These are phyloP conservation scores for Venturia effusa DNA, from an alignment of 2,329 filamentous ascomycete genomes.

Conservation along the genomic window DNA sequence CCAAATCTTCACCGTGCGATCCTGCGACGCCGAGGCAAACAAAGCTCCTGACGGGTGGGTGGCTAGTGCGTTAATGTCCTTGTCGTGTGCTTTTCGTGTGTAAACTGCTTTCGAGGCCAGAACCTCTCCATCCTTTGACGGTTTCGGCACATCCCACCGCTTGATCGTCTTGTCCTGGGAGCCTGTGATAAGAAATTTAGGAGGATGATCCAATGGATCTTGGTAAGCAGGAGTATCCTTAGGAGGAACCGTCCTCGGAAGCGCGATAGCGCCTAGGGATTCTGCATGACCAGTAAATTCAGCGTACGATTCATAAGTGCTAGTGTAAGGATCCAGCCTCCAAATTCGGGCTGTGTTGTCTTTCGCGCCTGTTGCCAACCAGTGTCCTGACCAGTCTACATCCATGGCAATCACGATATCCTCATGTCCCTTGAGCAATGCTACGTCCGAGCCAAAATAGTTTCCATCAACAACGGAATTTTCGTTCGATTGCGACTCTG, in stretches of 20 bases:
- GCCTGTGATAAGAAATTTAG: conserved; percentile 76
- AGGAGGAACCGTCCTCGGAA: conserved; percentile 60
- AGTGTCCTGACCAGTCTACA: conserved; percentile 92
- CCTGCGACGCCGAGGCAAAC: conserved; percentile 93
- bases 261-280: conserved; percentile 78
- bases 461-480: conserved; percentile 23
- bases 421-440: conserved; percentile 75
- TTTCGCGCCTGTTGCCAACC: conserved; percentile 92
- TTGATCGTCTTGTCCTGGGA: conserved; percentile 95
- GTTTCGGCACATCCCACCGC: conserved; percentile 64
- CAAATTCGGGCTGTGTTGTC: conserved; percentile 91
- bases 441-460: conserved; percentile 86
- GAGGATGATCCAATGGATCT: conserved; percentile 68
- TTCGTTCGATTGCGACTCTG: conserved; percentile 21
- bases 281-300: conserved; percentile 87
- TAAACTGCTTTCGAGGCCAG: conserved; percentile 57
- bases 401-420: conserved; percentile 95
- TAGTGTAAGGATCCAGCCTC: conserved; percentile 66
- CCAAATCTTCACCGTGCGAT: conserved; percentile 96
- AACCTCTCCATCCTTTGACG: conserved; percentile 29
- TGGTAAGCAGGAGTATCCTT: conserved; percentile 58
- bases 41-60: conserved; percentile 63
- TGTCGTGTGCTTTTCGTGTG: conserved; percentile 93
- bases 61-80: conserved; percentile 94
- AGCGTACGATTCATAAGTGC: conserved; percentile 53